Evolutionary conservation across 2,329 filamentous ascomycete genomes (phyloP).

Genomic region (Myriosclerotinia curreyana): DNA sequence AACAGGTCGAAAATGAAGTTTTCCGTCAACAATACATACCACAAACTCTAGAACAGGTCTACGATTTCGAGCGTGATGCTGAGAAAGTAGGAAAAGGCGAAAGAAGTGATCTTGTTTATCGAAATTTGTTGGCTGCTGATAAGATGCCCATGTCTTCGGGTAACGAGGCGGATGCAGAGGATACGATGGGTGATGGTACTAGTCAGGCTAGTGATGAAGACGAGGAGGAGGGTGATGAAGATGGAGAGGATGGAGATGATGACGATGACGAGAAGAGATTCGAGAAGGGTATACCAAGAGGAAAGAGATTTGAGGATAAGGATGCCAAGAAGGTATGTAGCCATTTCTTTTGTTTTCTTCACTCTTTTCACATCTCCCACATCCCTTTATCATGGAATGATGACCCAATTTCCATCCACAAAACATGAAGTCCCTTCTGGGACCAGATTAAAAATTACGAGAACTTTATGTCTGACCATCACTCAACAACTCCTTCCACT

Average conservation of each 20-base stretch:
- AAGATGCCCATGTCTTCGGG: conserved; percentile 48
- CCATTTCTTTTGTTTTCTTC: conserved; percentile 12
- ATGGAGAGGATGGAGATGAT: conserved; percentile 38
- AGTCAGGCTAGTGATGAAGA: conserved; percentile 40
- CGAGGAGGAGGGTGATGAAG: conserved; percentile 44
- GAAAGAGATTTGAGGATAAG: conserved; percentile 87
- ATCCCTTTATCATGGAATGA: conserved; percentile 21
- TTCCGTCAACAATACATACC: conserved; percentile 97
- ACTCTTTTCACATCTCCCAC: conserved; percentile 29
- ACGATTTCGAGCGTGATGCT: conserved; percentile 89
- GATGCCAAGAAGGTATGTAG: conserved; percentile 71
- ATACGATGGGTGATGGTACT: conserved; percentile 42
- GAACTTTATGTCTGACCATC: conserved; percentile 19
- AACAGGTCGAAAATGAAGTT: conserved; percentile 82
- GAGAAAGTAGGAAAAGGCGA: conserved; percentile 71
- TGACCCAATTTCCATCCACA: conserved; percentile 21
- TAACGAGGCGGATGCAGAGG: conserved; percentile 43
- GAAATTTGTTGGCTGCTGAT: conserved; percentile 70
- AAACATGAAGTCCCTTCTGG: conserved; percentile 19
- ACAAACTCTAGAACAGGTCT: conserved; percentile 91
- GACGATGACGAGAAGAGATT: conserved; percentile 54
- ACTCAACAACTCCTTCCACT: neutral
- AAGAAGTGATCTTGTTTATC: conserved; percentile 77
- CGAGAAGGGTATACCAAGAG: conserved; percentile 67
- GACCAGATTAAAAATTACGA: conserved; percentile 16